phyloP scores from a whole-genome alignment of 148 eudicot species.

The Fallopia convolvulus region DNA sequence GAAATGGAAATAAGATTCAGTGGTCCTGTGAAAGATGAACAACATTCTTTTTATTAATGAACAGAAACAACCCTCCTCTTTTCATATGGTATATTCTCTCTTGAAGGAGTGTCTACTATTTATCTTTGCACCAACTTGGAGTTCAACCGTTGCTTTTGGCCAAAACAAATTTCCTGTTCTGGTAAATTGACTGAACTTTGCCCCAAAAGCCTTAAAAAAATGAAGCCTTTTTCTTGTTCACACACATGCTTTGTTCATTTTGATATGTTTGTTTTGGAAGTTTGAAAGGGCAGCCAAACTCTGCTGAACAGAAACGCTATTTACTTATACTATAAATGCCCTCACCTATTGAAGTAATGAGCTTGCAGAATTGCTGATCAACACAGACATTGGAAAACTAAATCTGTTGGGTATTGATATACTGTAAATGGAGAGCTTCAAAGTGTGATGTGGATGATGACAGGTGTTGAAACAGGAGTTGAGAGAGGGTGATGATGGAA shows the following conservation, averaged over 20 bases:
- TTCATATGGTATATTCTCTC: slow-evolving; percentile 1
- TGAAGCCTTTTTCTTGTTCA: neutral
- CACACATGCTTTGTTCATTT: neutral
- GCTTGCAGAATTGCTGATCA: neutral
- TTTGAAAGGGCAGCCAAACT: neutral
- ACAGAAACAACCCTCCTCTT: neutral
- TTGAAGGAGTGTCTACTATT: neutral
- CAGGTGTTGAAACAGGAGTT: neutral
- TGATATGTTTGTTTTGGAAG: neutral
- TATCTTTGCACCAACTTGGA: neutral
- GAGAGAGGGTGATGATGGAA: neutral
- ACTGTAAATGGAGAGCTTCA: neutral
- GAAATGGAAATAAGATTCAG: neutral
- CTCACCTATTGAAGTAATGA: slow-evolving; percentile 4
- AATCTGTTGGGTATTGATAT: neutral
- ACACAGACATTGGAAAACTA: slow-evolving; percentile 4
- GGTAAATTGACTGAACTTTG: neutral
- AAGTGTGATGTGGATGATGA: slow-evolving; percentile 1
- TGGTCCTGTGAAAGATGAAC: neutral
- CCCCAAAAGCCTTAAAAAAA: neutral
- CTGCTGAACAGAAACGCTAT: neutral
- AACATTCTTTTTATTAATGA: neutral
- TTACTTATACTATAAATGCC: neutral
- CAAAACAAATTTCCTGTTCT: neutral
- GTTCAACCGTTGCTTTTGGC: neutral